These are phyloP conservation scores for Ophiostoma sp. DNA, from an alignment of 2,329 filamentous ascomycete genomes.

Conservation along the genomic window DNA sequence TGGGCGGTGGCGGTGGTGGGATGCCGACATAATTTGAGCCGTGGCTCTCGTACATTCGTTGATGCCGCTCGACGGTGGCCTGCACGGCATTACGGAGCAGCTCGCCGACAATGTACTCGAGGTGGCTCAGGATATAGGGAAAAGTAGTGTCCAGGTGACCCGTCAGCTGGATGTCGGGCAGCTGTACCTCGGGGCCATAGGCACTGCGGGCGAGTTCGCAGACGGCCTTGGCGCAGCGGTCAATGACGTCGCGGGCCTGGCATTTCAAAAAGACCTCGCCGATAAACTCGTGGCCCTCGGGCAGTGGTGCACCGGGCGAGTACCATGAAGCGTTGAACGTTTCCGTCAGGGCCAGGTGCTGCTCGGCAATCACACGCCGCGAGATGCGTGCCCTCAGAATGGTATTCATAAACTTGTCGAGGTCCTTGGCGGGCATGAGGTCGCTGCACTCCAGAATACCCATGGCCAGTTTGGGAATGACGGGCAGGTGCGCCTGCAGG, in stretches of 20 bases:
- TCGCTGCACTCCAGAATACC: slow-evolving; percentile 88
- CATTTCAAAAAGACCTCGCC: slow-evolving; percentile 95
- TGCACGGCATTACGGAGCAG: slow-evolving; percentile 93
- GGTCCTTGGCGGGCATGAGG: slow-evolving; percentile 74
- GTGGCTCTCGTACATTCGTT: slow-evolving; percentile 33
- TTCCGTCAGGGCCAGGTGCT: slow-evolving; percentile 91
- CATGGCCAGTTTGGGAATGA: slow-evolving; percentile 93
- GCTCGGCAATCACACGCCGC: slow-evolving; percentile 92
- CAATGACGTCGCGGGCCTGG: slow-evolving; percentile 84
- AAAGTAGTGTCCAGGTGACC: slow-evolving; percentile 90
- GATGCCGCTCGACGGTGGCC: slow-evolving; percentile 76
- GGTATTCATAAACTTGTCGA: slow-evolving; percentile 94
- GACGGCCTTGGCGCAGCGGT: slow-evolving; percentile 76
- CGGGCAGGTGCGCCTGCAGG: slow-evolving; percentile 82
- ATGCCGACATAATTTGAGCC: neutral
- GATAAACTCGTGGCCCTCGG: slow-evolving; percentile 74
- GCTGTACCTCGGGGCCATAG: slow-evolving; percentile 67
- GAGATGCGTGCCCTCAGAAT: slow-evolving; percentile 90
- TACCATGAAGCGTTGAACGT: slow-evolving; percentile 91
- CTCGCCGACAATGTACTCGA: slow-evolving; percentile 97
- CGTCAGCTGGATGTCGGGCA: slow-evolving; percentile 79
- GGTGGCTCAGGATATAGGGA: slow-evolving; percentile 91
- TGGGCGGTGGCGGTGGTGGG: slow-evolving; percentile 63
- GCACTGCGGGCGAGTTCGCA: slow-evolving; percentile 71
- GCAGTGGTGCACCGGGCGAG: slow-evolving; percentile 73